Conservation (phyloP, 495 filamentous ascomycete species). For the Usnea hakonensis region DNA sequence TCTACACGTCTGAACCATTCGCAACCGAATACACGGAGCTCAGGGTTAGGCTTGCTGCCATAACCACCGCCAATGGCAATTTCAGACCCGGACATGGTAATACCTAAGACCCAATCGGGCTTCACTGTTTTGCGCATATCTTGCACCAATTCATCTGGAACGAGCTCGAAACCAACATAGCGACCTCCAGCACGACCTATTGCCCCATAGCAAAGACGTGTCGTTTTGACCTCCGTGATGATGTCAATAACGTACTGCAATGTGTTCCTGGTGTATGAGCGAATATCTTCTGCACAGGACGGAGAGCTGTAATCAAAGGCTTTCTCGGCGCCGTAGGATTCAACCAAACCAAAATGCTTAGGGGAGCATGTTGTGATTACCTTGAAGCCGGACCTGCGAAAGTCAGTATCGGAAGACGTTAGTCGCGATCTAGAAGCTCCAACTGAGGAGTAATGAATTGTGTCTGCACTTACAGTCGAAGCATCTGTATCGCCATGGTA, state of each 20-base stretch:
- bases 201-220: conserved; percentile 34
- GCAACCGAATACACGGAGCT: conserved; percentile 11
- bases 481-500: conserved; percentile 38
- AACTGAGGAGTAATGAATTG: not conserved
- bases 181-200: conserved; percentile 38
- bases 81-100: conserved; percentile 26
- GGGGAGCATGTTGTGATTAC: conserved; percentile 38
- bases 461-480: conserved; percentile 28
- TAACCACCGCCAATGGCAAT: conserved; percentile 26
- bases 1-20: conserved; percentile 11
- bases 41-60: conserved; percentile 20
- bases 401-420: too few species aligned
- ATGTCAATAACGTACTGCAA: conserved; percentile 38
- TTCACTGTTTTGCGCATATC: conserved; percentile 24
- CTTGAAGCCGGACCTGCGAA: conserved; percentile 32
- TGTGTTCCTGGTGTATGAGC: conserved; percentile 29
- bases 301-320: conserved; percentile 42
- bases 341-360: conserved; percentile 32
- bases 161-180: conserved; percentile 36
- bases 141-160: conserved; percentile 26
- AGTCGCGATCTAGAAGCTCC: too few species aligned
- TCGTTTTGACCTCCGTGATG: conserved; percentile 32
- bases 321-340: conserved; percentile 32
- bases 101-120: conserved; percentile 28
- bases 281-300: conserved; percentile 39